Percentiles rank a stretch among this genome's conserved stretches.
phyloP scores from a whole-genome alignment of 306 rosid genomes.

The Rubus idaeus region DNA sequence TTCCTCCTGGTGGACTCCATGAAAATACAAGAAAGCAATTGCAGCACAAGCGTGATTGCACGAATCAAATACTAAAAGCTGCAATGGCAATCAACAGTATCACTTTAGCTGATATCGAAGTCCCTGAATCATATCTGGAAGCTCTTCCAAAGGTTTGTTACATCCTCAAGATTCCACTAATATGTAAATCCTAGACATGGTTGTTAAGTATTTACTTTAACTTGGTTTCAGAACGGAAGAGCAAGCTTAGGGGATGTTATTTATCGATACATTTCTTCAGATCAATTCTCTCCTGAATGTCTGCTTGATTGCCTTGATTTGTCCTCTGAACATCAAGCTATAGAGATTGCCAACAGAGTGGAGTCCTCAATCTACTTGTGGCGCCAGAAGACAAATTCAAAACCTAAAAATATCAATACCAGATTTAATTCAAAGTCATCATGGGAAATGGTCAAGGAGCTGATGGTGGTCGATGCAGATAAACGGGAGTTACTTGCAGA shows the following conservation, averaged over 20 bases:
- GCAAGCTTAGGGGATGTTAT: constrained; percentile 82
- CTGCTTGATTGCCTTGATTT: constrained; percentile 83
- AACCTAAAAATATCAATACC: constrained; percentile 42
- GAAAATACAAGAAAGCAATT: constrained; percentile 67
- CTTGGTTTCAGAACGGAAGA: constrained; percentile 75
- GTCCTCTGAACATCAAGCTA: constrained; percentile 94
- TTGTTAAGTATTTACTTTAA: constrained; percentile 14
- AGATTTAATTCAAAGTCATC: constrained; percentile 70
- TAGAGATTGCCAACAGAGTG: constrained; percentile 76
- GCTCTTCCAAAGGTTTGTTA: constrained; percentile 79
- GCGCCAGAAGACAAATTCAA: constrained; percentile 59
- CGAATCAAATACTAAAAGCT: constrained; percentile 85
- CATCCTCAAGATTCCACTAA: not conserved
- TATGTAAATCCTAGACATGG: not conserved
- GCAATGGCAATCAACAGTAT: constrained; percentile 84
- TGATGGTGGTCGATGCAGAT: constrained; percentile 87
- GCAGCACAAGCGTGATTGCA: constrained; percentile 88
- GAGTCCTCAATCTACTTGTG: constrained; percentile 80
- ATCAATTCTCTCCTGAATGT: constrained; percentile 84
- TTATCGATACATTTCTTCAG: constrained; percentile 81
- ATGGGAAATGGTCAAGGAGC: constrained; percentile 97
- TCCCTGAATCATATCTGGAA: constrained; percentile 83
- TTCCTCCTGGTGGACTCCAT: constrained; percentile 79
- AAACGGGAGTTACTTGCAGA: constrained; percentile 86
- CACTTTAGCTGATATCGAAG: constrained; percentile 77